Base-by-base conservation (phyloP, 2,329 filamentous ascomycete genomes). In the Fusarium compactum region DNA sequence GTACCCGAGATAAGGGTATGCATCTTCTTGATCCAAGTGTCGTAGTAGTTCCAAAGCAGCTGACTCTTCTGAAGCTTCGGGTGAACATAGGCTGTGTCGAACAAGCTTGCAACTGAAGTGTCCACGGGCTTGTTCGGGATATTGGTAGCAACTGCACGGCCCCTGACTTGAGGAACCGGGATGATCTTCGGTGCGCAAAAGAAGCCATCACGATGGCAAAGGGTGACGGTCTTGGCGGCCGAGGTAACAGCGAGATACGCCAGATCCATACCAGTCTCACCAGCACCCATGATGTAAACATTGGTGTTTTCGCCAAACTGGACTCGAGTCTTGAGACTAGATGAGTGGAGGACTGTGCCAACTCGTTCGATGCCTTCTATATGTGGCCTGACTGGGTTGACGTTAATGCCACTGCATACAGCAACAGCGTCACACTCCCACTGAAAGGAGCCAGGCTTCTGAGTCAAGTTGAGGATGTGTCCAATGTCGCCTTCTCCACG, bases 61-160 rank as follows among this genome's bases (percentile, higher is more conserved):
- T 70, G 76, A 16, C 81, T 81, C n/a, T 79, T 78, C 60, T 84
- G 82, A 1, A 86, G 75, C 6, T 80, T 61, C 0, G 82, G 82
- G n/a, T 85, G 84, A 8, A 83, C 81, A 57, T 86, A 86, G 7
- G 83, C 83, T 0, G 85, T 86, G 64, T 86, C 84, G 63, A 87
- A 86, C 8, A 86, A 72, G 57, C 83, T 85, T 12, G 83, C 84
- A 3, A 82, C 78, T 1, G 81, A 81, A 5, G 81, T 80, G 65
- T 86, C 85, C 16, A 84, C 79, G 0, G 85, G 84, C 41, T 85
- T 84, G 47, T 83, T 84, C 11, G 76, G 46, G 1, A 58, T 8
- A 12, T 54, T 16, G 8, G 66, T 38, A 14, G 32, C 15, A n/a
- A 46, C 46, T 6, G 45, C 47, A 5, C 30, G 40, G 6, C 72